Conservation (phyloP, 2,329 filamentous ascomycete genomes). For the Dryadomyces sulphureus region DNA sequence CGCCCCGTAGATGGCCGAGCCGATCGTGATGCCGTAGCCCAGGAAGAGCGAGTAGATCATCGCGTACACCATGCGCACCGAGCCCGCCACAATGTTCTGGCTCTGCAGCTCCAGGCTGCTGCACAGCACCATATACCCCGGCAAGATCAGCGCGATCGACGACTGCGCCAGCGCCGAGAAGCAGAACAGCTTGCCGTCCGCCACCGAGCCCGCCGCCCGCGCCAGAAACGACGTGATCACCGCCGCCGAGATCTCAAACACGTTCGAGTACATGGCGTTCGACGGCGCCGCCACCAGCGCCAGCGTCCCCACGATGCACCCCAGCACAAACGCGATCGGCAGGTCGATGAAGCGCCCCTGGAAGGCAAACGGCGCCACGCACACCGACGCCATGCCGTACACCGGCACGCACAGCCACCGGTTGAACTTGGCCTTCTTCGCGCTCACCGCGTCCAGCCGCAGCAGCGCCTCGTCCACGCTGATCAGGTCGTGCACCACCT, state of each 20-base stretch:
- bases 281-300: constrained; percentile 61
- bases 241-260: constrained; percentile 33
- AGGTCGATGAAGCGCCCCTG: constrained; percentile 63
- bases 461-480: constrained; percentile 54
- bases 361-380: constrained; percentile 70
- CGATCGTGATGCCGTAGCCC: constrained; percentile 58
- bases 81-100: constrained; percentile 53
- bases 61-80: constrained; percentile 60
- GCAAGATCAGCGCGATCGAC: constrained; percentile 61
- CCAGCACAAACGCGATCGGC: constrained; percentile 61
- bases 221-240: constrained; percentile 53
- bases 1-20: constrained; percentile 46
- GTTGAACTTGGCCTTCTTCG: constrained; percentile 29
- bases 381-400: constrained; percentile 62
- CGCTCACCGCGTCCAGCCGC: constrained; percentile 41
- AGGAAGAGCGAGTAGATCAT: constrained; percentile 61
- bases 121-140: constrained; percentile 50
- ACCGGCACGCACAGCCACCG: constrained; percentile 45
- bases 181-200: constrained; percentile 43
- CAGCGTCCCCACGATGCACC: constrained; percentile 57
- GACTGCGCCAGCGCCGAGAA: constrained; percentile 59
- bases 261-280: constrained; percentile 45
- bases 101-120: constrained; percentile 52
- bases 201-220: constrained; percentile 54
- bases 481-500: constrained; percentile 66